phyloP scores from a whole-genome alignment of 176 grass and related monocot species.

The Guadua angustifolia region DNA sequence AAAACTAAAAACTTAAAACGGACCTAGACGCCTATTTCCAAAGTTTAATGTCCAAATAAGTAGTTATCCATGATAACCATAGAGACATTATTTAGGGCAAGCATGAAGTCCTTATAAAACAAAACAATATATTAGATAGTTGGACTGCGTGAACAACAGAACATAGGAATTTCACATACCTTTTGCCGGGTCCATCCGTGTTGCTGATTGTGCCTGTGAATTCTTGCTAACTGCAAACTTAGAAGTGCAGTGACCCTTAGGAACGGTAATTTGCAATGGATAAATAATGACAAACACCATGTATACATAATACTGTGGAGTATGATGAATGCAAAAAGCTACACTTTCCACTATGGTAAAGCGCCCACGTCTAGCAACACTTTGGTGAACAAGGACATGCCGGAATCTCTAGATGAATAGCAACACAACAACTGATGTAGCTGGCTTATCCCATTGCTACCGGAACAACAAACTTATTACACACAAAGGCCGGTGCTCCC shows the following conservation, averaged over 20 bases:
- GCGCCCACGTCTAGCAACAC: background rate
- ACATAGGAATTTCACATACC: conserved; percentile 51
- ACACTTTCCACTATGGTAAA: background rate
- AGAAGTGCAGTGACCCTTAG: background rate
- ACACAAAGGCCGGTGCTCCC: background rate
- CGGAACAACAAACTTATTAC: conserved; percentile 17
- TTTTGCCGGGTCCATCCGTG: conserved; percentile 98
- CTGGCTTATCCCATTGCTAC: background rate
- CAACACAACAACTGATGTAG: conserved; percentile 8
- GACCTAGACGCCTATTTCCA: background rate
- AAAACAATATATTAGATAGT: conserved; percentile 12
- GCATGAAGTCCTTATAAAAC: conserved; percentile 22
- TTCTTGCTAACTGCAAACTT: conserved; percentile 74
- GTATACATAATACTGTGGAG: background rate
- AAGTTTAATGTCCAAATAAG: background rate
- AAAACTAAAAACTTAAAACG: background rate
- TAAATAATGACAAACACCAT: background rate
- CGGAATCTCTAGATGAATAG: conserved; percentile 1
- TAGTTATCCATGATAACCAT: conserved; percentile 21
- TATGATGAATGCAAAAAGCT: background rate
- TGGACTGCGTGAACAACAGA: conserved; percentile 22
- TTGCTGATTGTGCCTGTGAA: conserved; percentile 75
- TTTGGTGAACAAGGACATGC: background rate
- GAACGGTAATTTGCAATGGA: conserved; percentile 18
- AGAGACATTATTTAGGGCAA: conserved; percentile 11